phyloP scores from a whole-genome alignment of 2,329 filamentous ascomycete species.

The Tricladium varicosporioides region DNA sequence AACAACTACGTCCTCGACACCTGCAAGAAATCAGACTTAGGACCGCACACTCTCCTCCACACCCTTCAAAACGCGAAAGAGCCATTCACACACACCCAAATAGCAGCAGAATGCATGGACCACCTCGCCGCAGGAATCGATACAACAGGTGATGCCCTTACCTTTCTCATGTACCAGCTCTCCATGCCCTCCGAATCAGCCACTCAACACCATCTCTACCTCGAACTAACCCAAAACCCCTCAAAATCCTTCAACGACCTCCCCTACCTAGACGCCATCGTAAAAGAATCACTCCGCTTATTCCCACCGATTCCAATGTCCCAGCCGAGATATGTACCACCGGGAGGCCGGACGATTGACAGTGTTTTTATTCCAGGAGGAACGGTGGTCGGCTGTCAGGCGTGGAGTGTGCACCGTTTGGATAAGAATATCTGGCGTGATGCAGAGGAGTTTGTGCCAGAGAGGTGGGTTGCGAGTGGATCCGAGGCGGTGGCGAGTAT shows the following conservation, averaged over 20 bases:
- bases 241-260: slow-evolving; percentile 46
- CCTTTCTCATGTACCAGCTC: slow-evolving; percentile 70
- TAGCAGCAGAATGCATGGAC: slow-evolving; percentile 67
- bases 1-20: slow-evolving; percentile 57
- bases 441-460: slow-evolving; percentile 74
- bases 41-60: slow-evolving; percentile 56
- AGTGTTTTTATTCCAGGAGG: slow-evolving; percentile 51
- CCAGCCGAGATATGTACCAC: slow-evolving; percentile 58
- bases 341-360: slow-evolving; percentile 53
- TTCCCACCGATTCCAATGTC: slow-evolving; percentile 67
- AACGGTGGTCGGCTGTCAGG: slow-evolving; percentile 59
- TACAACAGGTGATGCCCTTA: slow-evolving; percentile 67
- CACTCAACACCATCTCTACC: slow-evolving; percentile 51
- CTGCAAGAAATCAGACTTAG: slow-evolving; percentile 44
- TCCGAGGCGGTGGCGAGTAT: slow-evolving; percentile 68
- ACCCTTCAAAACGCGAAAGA: slow-evolving; percentile 53
- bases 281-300: slow-evolving; percentile 60
- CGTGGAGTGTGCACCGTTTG: slow-evolving; percentile 58
- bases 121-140: slow-evolving; percentile 71
- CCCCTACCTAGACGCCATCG: slow-evolving; percentile 59
- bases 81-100: slow-evolving; percentile 50
- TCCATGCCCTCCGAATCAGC: slow-evolving; percentile 54
- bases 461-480: slow-evolving; percentile 69
- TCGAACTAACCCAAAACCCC: slow-evolving; percentile 48
- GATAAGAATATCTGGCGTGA: slow-evolving; percentile 70